Conservation (phyloP, 31 red algal genomes). For the Asparagopsis taxiformis region DNA sequence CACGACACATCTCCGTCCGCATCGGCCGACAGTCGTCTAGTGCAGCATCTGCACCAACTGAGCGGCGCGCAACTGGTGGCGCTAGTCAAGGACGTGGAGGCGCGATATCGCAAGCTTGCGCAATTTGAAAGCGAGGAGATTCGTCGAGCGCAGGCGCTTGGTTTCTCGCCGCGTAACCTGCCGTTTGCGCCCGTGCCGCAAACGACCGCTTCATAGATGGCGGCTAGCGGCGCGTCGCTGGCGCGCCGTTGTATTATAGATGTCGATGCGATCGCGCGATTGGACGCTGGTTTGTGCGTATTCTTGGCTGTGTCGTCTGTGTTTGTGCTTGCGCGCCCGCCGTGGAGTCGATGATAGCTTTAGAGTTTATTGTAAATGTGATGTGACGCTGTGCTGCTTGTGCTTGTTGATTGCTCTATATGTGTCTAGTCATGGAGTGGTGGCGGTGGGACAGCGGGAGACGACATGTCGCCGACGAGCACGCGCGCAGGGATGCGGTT, state of each 20-base stretch:
- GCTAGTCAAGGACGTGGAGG: constrained; percentile 57
- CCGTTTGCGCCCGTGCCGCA: constrained; percentile 11
- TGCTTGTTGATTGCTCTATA: no score
- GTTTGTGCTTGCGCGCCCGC: no score
- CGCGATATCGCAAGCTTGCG: constrained; percentile 45
- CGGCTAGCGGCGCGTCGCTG: background rate
- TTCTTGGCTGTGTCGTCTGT: no score
- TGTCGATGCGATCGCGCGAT: no score
- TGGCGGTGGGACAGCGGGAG: no score
- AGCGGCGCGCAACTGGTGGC: constrained; percentile 28
- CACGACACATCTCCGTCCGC: background rate
- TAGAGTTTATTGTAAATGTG: no score
- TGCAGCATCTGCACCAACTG: constrained; percentile 28
- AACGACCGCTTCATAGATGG: constrained; percentile 31
- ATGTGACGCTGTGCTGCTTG: no score
- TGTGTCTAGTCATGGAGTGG: no score
- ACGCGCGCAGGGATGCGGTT: no score
- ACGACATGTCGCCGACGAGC: no score
- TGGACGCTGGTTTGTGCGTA: no score
- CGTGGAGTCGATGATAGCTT: no score
- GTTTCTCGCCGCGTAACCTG: constrained; percentile 25
- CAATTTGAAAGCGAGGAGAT: constrained; percentile 63
- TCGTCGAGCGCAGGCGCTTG: constrained; percentile 55
- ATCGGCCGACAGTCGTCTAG: background rate
- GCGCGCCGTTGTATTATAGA: background rate